Conservation (phyloP, 2,329 filamentous ascomycete genomes). For the Geosmithia flava region DNA sequence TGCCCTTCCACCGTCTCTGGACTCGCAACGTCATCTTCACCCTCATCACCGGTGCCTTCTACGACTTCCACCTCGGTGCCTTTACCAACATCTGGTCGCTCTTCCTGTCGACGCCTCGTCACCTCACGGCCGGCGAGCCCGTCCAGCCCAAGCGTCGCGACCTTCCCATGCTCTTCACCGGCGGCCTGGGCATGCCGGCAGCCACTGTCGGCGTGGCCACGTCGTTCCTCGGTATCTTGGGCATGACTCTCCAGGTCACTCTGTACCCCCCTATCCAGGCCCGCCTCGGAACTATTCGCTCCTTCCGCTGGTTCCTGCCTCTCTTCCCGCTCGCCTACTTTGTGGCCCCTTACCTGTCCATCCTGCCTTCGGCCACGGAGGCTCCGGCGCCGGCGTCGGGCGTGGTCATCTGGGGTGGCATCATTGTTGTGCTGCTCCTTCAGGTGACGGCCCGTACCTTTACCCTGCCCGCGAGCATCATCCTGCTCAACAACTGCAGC, state of each 20-base stretch:
- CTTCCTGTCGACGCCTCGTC: conserved; percentile 55
- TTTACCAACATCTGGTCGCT: conserved; percentile 60
- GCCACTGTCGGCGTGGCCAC: conserved; percentile 57
- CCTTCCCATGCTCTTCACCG: conserved; percentile 43
- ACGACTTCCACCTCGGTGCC: conserved; percentile 58
- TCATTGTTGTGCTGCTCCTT: conserved; percentile 48
- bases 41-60: conserved; percentile 52
- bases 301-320: conserved; percentile 52
- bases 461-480: conserved; percentile 43
- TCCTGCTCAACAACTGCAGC: conserved; percentile 48
- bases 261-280: conserved; percentile 55
- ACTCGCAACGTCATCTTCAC: conserved; percentile 36
- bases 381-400: conserved; percentile 31
- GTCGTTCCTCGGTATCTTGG: conserved; percentile 56
- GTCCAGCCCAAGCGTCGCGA: conserved; percentile 5
- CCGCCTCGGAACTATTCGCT: conserved; percentile 51
- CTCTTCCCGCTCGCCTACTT: conserved; percentile 58
- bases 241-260: conserved; percentile 56
- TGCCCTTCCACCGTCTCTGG: conserved; percentile 29
- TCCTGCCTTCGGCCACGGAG: conserved; percentile 39
- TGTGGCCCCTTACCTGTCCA: conserved; percentile 52
- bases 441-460: conserved; percentile 68
- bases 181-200: conserved; percentile 55
- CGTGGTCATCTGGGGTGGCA: conserved; percentile 44
- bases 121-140: conserved; percentile 10